Percentiles rank a stretch among this genome's conserved stretches.
Evolutionary conservation across 1,284 basidiomycete genomes (phyloP).

Genomic region (Ganoderma lingzhi): DNA sequence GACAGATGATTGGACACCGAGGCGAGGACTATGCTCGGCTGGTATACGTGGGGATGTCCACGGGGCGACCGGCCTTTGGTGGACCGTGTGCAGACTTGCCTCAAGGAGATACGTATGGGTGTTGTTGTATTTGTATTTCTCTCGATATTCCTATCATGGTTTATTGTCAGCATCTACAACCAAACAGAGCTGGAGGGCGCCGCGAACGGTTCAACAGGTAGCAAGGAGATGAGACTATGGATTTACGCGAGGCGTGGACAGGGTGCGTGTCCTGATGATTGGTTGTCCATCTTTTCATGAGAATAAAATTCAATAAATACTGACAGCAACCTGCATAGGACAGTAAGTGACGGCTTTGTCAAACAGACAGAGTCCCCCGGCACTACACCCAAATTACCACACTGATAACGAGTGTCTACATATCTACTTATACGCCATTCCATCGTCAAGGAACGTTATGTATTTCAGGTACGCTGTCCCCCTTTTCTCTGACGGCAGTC

Average conservation of each 20-base stretch:
- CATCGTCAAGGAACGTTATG: too few relatives aligned
- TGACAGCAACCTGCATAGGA: neutral
- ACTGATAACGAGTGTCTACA: too few relatives aligned
- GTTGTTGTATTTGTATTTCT: neutral
- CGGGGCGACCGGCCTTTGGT: neutral
- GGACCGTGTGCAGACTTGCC: neutral
- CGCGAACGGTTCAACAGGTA: neutral
- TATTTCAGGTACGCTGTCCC: too few relatives aligned
- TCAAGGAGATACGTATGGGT: neutral
- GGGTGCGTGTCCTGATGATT: neutral
- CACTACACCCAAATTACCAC: neutral
- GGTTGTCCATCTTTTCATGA: neutral
- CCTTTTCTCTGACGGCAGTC: too few relatives aligned
- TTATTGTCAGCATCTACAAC: neutral
- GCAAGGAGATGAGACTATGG: neutral
- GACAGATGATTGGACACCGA: neutral
- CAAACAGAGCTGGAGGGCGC: neutral
- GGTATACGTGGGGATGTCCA: neutral
- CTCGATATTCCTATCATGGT: neutral
- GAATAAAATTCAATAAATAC: neutral
- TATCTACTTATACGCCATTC: neutral
- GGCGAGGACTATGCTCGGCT: neutral
- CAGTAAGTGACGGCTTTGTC: neutral
- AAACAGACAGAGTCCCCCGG: too few relatives aligned
- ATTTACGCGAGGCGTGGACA: neutral